phyloP scores from a whole-genome alignment of 495 filamentous ascomycete genomes.

The Penicillium parvum region DNA sequence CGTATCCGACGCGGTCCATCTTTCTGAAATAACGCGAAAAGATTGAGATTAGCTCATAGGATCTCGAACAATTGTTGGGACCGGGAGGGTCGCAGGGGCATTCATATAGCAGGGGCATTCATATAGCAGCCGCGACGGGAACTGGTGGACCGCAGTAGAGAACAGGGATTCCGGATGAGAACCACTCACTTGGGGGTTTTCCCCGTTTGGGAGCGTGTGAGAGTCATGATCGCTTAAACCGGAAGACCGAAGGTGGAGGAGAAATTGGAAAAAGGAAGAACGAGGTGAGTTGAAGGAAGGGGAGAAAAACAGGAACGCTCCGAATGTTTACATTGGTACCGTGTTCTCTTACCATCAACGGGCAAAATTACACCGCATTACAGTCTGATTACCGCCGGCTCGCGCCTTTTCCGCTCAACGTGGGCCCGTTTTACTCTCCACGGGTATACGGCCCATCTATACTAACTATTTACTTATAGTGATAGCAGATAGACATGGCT shows the following conservation, averaged over 20 bases:
- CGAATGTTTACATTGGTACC: conserved; percentile 23
- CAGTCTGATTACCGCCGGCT: conserved; percentile 14
- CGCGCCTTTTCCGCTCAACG: conserved; percentile 12
- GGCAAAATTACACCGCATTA: too few species aligned
- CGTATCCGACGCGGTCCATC: conserved; percentile 51
- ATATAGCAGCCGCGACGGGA: conserved; percentile 3
- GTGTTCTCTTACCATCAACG: too few species aligned
- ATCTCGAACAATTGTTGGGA: background rate
- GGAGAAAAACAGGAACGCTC: conserved; percentile 16
- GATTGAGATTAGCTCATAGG: conserved; percentile 5
- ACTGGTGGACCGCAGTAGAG: conserved; percentile 14
- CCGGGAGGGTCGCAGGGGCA: conserved; percentile 3
- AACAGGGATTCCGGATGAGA: conserved; percentile 15
- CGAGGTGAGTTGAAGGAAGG: conserved; percentile 9
- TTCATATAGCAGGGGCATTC: conserved; percentile 12
- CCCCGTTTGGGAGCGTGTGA: conserved; percentile 49
- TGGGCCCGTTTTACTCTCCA: conserved; percentile 8
- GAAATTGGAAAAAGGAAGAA: conserved; percentile 4
- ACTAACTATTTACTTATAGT: too few species aligned
- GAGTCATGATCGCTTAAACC: conserved; percentile 34
- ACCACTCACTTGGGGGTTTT: conserved; percentile 47
- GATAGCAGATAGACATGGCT: too few species aligned
- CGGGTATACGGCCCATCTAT: too few species aligned
- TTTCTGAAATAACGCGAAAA: conserved; percentile 37
- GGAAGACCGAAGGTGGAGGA: conserved; percentile 19